These are phyloP conservation scores for Albizia julibrissin DNA, from an alignment of 306 rosid genomes.

Conservation along the genomic window DNA sequence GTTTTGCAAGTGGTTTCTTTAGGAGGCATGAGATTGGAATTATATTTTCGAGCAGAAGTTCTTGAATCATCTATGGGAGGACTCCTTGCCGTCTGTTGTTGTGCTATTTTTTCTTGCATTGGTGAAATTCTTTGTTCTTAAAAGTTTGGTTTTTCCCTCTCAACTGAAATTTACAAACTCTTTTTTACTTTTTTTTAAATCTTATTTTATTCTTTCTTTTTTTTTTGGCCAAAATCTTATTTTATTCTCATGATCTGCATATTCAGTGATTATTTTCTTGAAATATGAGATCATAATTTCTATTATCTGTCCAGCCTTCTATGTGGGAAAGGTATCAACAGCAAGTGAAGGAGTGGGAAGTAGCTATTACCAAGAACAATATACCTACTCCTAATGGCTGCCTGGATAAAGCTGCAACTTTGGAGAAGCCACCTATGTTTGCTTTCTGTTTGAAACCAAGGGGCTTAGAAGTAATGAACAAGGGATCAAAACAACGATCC, in stretches of 20 bases:
- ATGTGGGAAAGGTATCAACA: conserved; percentile 71
- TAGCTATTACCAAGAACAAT: conserved; percentile 47
- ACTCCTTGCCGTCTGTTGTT: not conserved
- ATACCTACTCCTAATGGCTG: conserved; percentile 49
- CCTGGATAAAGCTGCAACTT: conserved; percentile 44
- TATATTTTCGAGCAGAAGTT: not conserved
- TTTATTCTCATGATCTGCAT: not conserved
- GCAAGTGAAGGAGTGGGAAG: conserved; percentile 75
- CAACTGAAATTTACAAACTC: not conserved
- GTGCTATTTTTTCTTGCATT: not conserved
- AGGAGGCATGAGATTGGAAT: not conserved
- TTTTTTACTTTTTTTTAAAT: not conserved
- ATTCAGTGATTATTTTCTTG: not conserved
- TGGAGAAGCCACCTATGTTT: conserved; percentile 80
- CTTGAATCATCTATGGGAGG: not conserved
- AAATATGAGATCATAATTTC: not conserved
- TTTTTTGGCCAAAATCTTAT: not conserved
- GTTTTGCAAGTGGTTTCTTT: not conserved
- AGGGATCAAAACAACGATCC: conserved; percentile 75
- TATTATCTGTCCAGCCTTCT: conserved; percentile 56
- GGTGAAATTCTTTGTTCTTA: not conserved
- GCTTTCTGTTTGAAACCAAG: conserved; percentile 87
- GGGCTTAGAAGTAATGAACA: conserved; percentile 72
- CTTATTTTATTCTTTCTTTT: conserved; percentile 10
- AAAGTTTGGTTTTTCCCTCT: not conserved